Base-by-base conservation (phyloP, 805 yeast genomes). In the Yarrowia divulgata region DNA sequence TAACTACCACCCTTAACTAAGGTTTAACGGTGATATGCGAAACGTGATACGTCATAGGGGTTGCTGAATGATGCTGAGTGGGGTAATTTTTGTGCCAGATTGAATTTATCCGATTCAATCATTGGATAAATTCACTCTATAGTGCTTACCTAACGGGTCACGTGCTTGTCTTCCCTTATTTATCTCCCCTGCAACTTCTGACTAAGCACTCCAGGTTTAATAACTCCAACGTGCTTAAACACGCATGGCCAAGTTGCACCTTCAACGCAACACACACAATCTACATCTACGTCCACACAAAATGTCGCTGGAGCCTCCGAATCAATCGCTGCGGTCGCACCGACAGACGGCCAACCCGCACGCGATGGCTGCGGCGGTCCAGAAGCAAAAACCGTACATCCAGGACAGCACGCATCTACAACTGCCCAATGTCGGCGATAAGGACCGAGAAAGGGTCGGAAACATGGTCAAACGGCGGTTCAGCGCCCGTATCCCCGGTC, bases 401-500 rank as follows among this genome's bases (percentile, higher is more conserved):
- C 68, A 70, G 14, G 63, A 64, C 40, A 32, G 57, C 19, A 72
- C 55, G 1, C 68, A 66, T 16, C 50, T 52, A 2, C 69, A 69
- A 13, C 68, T 73, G 19, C 74, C 74, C 1, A 52, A 73, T n/a
- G 76, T 74, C 16, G 74, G 68, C 8, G 58, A 68, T 32, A 72
- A 72, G 62, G 76, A 74, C 62, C 62, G 71, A 46, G 74, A 73
- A 48, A 70, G 73, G 67, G 72, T 74, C 18, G 75, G 73, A 10
- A 71, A 73, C 60, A 66, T 74, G 66, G 76, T 74, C 49, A 74
- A 74, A 62, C 68, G 71, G 60, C 72, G 76, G 12, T 69, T 73
- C 68, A 73, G 75, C n/a, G 70, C 75, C 8, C 72, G 76, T 1
- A 54, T 69, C 18, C 71, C 71, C 14, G 67, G 69, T 42, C 96